Conservation (phyloP, 2,329 filamentous ascomycete genomes). For the Monosporascus sp. region DNA sequence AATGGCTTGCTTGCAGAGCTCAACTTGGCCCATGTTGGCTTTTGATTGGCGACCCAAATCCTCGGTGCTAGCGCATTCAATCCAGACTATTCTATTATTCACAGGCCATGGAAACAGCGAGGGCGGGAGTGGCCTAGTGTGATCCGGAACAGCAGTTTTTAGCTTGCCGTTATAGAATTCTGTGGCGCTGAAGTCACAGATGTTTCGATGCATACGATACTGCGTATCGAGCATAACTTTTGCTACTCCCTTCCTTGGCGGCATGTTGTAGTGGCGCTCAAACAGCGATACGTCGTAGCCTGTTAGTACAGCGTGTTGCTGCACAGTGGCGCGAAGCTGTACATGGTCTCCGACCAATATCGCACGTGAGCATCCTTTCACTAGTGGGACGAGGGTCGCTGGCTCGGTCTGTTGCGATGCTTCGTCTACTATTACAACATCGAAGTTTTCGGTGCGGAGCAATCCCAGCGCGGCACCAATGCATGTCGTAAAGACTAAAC, state of each 20-base stretch:
- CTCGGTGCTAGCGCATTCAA: conserved; percentile 30
- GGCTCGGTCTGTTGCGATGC: conserved; percentile 42
- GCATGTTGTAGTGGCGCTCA: conserved; percentile 31
- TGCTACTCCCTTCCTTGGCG: conserved; percentile 8
- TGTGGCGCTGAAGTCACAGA: conserved; percentile 33
- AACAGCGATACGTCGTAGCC: conserved; percentile 38
- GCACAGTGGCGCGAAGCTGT: conserved; percentile 38
- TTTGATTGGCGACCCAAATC: conserved; percentile 34
- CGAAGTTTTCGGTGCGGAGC: conserved; percentile 31
- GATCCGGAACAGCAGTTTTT: conserved; percentile 24
- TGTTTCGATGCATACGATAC: conserved; percentile 36
- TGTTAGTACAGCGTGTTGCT: conserved; percentile 26
- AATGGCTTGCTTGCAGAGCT: conserved; percentile 29
- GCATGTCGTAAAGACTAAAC: conserved; percentile 40
- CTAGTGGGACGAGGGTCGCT: conserved; percentile 32
- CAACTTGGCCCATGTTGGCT: conserved; percentile 30
- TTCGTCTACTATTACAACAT: conserved; percentile 38
- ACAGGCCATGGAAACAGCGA: conserved; percentile 12
- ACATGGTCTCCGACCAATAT: conserved; percentile 42
- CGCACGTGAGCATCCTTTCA: conserved; percentile 36
- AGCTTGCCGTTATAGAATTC: conserved; percentile 35
- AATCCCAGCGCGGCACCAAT: conserved; percentile 35
- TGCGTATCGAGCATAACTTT: conserved; percentile 39
- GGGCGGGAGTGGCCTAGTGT: conserved; percentile 15
- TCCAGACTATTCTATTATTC: conserved; percentile 23